Conservation (phyloP, 345 rosid species). For the Durio zibethinus region DNA sequence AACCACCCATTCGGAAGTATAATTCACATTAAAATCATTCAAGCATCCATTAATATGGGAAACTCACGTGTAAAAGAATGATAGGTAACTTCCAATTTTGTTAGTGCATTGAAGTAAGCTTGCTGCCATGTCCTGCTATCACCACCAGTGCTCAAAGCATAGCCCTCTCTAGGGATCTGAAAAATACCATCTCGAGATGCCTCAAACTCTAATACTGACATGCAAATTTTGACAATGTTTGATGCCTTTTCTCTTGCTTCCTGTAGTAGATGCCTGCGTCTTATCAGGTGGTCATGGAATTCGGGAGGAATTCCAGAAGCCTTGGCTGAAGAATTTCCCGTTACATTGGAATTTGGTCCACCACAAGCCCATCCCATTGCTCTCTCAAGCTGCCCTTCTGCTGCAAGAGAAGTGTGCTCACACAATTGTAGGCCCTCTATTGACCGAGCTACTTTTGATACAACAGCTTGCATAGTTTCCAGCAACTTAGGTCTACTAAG, state of each 20-base stretch:
- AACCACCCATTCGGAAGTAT: slow-evolving; percentile 8
- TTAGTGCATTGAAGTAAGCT: slow-evolving; percentile 56
- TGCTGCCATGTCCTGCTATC: slow-evolving; percentile 81
- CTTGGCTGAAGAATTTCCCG: slow-evolving; percentile 58
- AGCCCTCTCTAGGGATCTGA: slow-evolving; percentile 50
- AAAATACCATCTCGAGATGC: slow-evolving; percentile 82
- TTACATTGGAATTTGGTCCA: slow-evolving; percentile 53
- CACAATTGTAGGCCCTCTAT: slow-evolving; percentile 72
- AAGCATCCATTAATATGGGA: slow-evolving; percentile 19
- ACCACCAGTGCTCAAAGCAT: slow-evolving; percentile 37
- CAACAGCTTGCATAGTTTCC: slow-evolving; percentile 58
- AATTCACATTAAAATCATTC: slow-evolving; percentile 12
- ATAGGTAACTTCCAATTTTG: slow-evolving; percentile 66
- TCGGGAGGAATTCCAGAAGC: slow-evolving; percentile 77
- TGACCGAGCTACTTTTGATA: slow-evolving; percentile 56
- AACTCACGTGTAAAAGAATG: slow-evolving; percentile 79
- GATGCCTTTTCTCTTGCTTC: slow-evolving; percentile 86
- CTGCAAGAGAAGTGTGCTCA: slow-evolving; percentile 60
- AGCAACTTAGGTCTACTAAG: slow-evolving; percentile 64
- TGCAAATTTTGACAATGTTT: slow-evolving; percentile 60
- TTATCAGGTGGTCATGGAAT: slow-evolving; percentile 72
- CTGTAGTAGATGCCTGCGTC: slow-evolving; percentile 64
- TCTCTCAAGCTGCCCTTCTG: slow-evolving; percentile 91
- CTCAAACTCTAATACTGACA: slow-evolving; percentile 80
- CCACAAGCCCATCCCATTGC: slow-evolving; percentile 99